Percentiles rank a stretch among this genome's conserved stretches.
Conservation (phyloP, 805 yeast genomes). For the Tetrapisispora phaffii region DNA sequence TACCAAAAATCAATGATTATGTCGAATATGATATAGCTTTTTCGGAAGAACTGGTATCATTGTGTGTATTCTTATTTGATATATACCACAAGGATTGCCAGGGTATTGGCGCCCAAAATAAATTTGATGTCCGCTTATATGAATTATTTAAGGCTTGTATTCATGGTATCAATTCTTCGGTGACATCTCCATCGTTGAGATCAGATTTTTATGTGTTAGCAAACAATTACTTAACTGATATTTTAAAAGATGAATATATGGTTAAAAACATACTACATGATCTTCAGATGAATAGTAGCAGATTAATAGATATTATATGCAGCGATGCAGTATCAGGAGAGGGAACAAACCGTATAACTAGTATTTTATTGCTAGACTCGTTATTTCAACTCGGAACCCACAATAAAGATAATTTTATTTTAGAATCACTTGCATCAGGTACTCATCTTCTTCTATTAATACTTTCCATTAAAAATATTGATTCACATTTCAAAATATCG, state of each 20-base stretch:
- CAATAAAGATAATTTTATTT: conserved; percentile 44
- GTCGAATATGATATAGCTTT: conserved; percentile 54
- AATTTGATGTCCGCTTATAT: conserved; percentile 47
- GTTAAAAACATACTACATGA: conserved; percentile 42
- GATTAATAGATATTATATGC: conserved; percentile 54
- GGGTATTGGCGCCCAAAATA: conserved; percentile 26
- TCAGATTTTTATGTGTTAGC: conserved; percentile 71
- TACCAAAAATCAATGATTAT: conserved; percentile 71
- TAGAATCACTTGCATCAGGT: conserved; percentile 51
- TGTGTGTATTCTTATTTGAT: conserved; percentile 62
- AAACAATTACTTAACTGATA: conserved; percentile 51
- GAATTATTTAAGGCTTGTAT: conserved; percentile 67
- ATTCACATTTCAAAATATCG: conserved; percentile 43
- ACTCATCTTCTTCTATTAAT: conserved; percentile 59
- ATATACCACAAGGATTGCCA: conserved; percentile 43
- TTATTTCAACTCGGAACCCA: conserved; percentile 45
- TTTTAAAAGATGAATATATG: conserved; percentile 33
- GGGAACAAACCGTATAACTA: conserved; percentile 64
- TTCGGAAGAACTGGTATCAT: conserved; percentile 67
- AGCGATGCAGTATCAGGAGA: conserved; percentile 75
- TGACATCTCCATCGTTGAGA: conserved; percentile 56
- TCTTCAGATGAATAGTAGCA: conserved; percentile 49
- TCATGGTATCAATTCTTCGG: conserved; percentile 61
- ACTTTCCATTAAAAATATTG: conserved; percentile 58
- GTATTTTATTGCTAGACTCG: conserved; percentile 65